Evolutionary conservation across 192 early-diverging fungal genomes (phyloP).

Genomic region (Coemansia sp.): DNA sequence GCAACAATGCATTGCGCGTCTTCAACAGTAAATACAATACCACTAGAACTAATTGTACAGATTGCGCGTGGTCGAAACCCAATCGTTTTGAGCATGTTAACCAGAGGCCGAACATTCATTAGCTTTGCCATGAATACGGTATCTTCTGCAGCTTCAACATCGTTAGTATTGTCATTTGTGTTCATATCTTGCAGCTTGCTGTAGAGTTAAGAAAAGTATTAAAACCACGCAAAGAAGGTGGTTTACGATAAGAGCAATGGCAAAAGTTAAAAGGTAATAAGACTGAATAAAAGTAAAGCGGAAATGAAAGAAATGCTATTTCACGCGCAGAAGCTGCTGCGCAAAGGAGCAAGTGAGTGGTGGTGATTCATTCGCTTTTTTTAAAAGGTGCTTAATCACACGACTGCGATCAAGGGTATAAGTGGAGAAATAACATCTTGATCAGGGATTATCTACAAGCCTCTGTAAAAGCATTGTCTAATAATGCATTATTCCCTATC

Average conservation of each 20-base stretch:
- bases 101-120: conserved; percentile 55
- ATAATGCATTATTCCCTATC: no score
- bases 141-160: conserved; percentile 7
- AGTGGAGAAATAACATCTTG: no score
- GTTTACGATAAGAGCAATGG: not conserved
- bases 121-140: conserved; percentile 40
- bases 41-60: conserved; percentile 40
- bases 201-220: not conserved
- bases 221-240: not conserved
- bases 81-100: conserved; percentile 57
- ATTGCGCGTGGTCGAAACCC: conserved; percentile 34
- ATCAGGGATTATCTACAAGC: no score
- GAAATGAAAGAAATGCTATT: no score
- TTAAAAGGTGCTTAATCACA: no score
- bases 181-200: not conserved
- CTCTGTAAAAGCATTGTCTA: no score
- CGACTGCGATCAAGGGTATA: no score
- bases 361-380: no score
- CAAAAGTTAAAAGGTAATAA: not conserved
- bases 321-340: no score
- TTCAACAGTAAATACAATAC: conserved; percentile 46
- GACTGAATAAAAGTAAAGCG: no score
- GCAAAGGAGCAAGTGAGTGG: no score
- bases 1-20: conserved; percentile 51
- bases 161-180: not conserved